Evolutionary conservation across 768 basidiomycete species (phyloP).

Genomic region (Pleurotus sapidus): DNA sequence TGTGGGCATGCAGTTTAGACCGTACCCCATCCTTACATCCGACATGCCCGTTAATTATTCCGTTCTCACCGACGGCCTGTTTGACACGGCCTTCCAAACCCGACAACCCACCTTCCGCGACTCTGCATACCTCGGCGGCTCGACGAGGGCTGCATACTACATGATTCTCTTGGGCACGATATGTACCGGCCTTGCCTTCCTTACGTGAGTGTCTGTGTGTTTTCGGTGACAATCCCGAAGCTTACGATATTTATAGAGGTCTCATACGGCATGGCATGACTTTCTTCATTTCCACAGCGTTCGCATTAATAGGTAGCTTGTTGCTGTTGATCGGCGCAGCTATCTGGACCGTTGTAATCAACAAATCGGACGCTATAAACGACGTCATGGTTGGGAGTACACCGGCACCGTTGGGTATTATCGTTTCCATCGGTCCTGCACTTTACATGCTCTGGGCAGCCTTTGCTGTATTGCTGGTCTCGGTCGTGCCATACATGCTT

Average conservation of each 20-base stretch:
- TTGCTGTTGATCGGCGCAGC: slow-evolving; percentile 67
- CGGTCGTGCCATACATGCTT: slow-evolving; percentile 73
- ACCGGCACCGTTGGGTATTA: slow-evolving; percentile 54
- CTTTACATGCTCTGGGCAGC: slow-evolving; percentile 73
- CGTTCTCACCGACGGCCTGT: slow-evolving; percentile 47
- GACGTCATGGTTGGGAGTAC: slow-evolving; percentile 36
- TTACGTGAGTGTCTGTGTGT: slow-evolving; percentile 47
- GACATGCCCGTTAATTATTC: slow-evolving; percentile 72
- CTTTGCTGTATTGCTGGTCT: slow-evolving; percentile 62
- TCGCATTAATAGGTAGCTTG: slow-evolving; percentile 57
- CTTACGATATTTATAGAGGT: slow-evolving; percentile 42
- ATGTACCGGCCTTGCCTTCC: slow-evolving; percentile 57
- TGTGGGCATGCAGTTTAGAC: slow-evolving; percentile 56
- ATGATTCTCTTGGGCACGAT: slow-evolving; percentile 72
- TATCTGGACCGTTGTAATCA: slow-evolving; percentile 77
- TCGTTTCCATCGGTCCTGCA: slow-evolving; percentile 58
- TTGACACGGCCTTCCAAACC: slow-evolving; percentile 31
- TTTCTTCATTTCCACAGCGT: slow-evolving; percentile 64
- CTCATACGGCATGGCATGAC: slow-evolving; percentile 60
- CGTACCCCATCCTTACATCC: slow-evolving; percentile 58
- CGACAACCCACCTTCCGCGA: slow-evolving; percentile 44
- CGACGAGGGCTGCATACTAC: slow-evolving; percentile 72
- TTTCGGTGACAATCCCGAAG: neutral
- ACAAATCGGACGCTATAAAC: slow-evolving; percentile 62
- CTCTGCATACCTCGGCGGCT: slow-evolving; percentile 57